Evolutionary conservation across 768 basidiomycete species (phyloP).

Genomic region (Amyloporia xantha): DNA sequence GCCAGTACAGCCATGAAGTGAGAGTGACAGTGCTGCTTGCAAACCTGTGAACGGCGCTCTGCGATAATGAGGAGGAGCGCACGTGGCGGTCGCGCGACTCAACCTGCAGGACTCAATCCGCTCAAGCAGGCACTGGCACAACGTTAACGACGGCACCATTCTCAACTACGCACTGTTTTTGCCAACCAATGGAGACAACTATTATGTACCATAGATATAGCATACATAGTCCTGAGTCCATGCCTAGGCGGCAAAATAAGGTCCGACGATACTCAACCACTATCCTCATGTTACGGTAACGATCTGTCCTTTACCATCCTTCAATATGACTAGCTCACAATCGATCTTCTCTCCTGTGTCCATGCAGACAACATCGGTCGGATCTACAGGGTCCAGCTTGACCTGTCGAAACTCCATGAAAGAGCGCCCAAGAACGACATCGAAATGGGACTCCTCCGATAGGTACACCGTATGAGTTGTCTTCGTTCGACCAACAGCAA

Average conservation of each 20-base stretch:
- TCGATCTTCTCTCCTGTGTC: slow-evolving; percentile 90
- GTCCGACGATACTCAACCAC: background rate
- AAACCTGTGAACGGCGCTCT: background rate
- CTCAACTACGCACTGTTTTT: too few relatives aligned
- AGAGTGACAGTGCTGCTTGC: background rate
- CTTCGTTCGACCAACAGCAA: slow-evolving; percentile 49
- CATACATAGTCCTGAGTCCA: too few relatives aligned
- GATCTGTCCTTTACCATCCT: slow-evolving; percentile 86
- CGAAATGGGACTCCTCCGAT: slow-evolving; percentile 93
- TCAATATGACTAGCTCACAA: slow-evolving; percentile 86
- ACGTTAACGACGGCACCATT: too few relatives aligned
- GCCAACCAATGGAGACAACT: too few relatives aligned
- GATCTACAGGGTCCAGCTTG: slow-evolving; percentile 74
- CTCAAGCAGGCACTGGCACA: too few relatives aligned
- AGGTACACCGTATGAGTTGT: slow-evolving; percentile 63
- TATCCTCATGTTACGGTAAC: slow-evolving; percentile 73
- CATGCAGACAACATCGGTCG: slow-evolving; percentile 84
- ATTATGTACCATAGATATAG: too few relatives aligned
- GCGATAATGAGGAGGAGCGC: background rate
- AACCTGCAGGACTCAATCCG: too few relatives aligned
- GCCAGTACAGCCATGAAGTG: slow-evolving; percentile 37
- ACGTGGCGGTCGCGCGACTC: background rate
- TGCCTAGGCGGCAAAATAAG: too few relatives aligned
- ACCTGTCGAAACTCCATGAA: slow-evolving; percentile 78
- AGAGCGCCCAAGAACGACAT: slow-evolving; percentile 85